Percentiles rank a stretch among this genome's conserved stretches.
Evolutionary conservation across 805 yeast species (phyloP).

Genomic region (Isabelozyma heimii): DNA sequence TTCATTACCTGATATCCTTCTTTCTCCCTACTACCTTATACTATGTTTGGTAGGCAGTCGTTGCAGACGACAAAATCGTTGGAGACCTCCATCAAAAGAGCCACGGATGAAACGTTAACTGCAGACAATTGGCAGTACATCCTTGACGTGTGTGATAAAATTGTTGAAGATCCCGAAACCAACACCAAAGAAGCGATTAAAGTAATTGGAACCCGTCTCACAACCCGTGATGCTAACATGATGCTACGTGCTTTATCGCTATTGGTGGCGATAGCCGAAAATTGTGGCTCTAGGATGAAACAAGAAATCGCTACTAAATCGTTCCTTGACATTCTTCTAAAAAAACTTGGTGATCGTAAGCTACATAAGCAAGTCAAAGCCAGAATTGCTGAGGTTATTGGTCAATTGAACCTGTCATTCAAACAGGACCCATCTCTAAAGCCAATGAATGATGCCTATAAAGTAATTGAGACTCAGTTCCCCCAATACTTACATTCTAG

Average conservation of each 20-base stretch:
- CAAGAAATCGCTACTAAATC: slow-evolving; percentile 41
- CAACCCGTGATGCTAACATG: slow-evolving; percentile 38
- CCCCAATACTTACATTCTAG: slow-evolving; percentile 24
- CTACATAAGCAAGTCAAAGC: slow-evolving; percentile 69
- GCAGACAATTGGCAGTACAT: slow-evolving; percentile 44
- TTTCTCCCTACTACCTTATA: background rate
- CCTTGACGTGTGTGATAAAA: slow-evolving; percentile 40
- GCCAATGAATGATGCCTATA: slow-evolving; percentile 63
- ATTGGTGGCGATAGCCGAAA: slow-evolving; percentile 39
- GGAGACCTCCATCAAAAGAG: slow-evolving; percentile 25
- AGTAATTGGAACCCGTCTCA: slow-evolving; percentile 20
- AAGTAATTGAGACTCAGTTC: slow-evolving; percentile 41
- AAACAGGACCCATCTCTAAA: slow-evolving; percentile 71
- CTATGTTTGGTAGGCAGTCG: slow-evolving; percentile 1
- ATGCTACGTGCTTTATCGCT: slow-evolving; percentile 35
- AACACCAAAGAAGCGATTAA: slow-evolving; percentile 32
- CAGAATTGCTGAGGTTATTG: slow-evolving; percentile 63
- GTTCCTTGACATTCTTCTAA: slow-evolving; percentile 32
- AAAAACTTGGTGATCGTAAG: slow-evolving; percentile 48
- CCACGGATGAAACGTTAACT: slow-evolving; percentile 42
- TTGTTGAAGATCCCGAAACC: slow-evolving; percentile 35
- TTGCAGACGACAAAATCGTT: slow-evolving; percentile 1
- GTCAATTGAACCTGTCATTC: slow-evolving; percentile 64
- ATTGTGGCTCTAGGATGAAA: slow-evolving; percentile 44
- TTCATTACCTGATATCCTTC: background rate